Base-by-base conservation (phyloP, 306 rosid genomes). In the Spatholobus suberectus region DNA sequence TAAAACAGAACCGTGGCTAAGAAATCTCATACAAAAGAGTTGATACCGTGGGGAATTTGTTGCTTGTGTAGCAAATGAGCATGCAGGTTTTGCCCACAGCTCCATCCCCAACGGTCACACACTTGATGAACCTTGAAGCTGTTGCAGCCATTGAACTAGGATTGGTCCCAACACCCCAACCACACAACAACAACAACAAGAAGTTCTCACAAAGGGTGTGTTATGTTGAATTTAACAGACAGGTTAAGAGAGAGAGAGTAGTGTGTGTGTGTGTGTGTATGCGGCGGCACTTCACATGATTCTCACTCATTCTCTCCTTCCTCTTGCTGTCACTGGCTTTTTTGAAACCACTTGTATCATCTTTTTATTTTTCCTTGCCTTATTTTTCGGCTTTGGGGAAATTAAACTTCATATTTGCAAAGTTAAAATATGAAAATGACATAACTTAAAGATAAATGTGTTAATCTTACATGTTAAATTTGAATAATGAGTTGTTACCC, bases 71-170 rank as follows among this genome's bases (percentile, higher is more conserved):
- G 90, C 97, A 94, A 40, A 94, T 94, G 13, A 94, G 98, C 98
- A 94, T 94, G 88, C 95, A 92, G 52, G 98, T 94, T 84, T 94
- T 94, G 34, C 98, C 98, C 8, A 94, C 97, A 74, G 97, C 97
- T 29, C 98, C 98, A 72, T 94, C 98, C 73, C 98, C 98, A 13
- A 94, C 97, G 0, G 97, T 94, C 20, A 94, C 98, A 73, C 98
- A 94, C 84, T 94, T 94, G 84, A 94, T 92, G 91, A 94, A 94
- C 92, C 88, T 90, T 37, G 98, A 94, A 83, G 89, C 97, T 78
- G 87, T 89, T 40, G 98, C 83, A 75, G 97, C 91, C 98, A 68
- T 68, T 40, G 74, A 68, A 68, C 41, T 66, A 8, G 71, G 35
- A 90, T 94, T 69, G 89, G 70, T 81, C 63, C 81, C 79, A 57